These are phyloP conservation scores for Russula sp. DNA, from an alignment of 768 basidiomycete species.

Conservation along the genomic window DNA sequence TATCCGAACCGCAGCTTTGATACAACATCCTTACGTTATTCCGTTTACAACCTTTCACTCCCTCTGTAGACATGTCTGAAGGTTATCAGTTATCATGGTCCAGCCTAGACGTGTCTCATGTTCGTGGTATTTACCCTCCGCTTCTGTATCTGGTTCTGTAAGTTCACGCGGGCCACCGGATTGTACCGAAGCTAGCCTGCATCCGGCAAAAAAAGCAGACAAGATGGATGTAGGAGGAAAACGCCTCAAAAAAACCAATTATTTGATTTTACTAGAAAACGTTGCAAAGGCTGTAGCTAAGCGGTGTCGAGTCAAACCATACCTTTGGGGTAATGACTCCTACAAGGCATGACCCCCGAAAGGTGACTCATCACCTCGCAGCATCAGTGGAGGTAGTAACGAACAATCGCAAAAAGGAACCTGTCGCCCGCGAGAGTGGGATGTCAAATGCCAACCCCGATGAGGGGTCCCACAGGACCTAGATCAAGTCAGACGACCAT, in stretches of 20 bases:
- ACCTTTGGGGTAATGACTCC: neutral
- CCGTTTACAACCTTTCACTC: neutral
- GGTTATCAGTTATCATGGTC: neutral
- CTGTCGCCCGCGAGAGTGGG: conserved; percentile 2
- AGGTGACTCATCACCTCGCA: neutral
- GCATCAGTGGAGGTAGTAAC: neutral
- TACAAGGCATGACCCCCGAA: neutral
- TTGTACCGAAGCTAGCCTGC: neutral
- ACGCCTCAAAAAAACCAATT: neutral
- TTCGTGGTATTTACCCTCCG: neutral
- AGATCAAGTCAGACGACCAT: neutral
- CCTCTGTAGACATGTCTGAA: neutral
- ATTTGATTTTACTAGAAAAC: neutral
- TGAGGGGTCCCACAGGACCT: neutral
- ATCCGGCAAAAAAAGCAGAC: neutral
- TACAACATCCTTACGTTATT: neutral
- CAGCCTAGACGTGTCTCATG: neutral
- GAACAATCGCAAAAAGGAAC: conserved; percentile 1
- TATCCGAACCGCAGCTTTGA: neutral
- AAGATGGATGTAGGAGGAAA: neutral
- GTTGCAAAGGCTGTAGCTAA: neutral
- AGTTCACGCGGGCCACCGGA: neutral
- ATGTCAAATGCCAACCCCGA: neutral
- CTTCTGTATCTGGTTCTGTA: neutral
- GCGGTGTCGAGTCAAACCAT: neutral